Conservation (phyloP, 331 rosid species). For the Malus hybrid region DNA sequence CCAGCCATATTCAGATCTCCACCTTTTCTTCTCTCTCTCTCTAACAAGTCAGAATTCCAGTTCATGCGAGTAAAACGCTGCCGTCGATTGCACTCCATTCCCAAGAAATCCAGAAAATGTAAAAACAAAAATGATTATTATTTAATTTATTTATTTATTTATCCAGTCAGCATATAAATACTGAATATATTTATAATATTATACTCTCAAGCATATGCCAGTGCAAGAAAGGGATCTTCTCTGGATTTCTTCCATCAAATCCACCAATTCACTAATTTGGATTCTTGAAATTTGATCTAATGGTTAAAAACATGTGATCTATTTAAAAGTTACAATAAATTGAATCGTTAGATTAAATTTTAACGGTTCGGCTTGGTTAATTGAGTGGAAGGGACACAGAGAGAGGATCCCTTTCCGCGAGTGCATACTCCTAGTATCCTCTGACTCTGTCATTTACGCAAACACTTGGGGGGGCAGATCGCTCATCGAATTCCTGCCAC, state of each 20-base stretch:
- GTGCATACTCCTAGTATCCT: neutral
- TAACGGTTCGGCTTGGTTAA: no score
- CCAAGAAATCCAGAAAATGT: conserved; percentile 1
- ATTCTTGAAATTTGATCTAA: no score
- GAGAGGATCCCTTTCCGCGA: no score
- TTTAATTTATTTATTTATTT: neutral
- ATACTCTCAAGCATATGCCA: conserved; percentile 3
- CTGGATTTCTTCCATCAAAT: no score
- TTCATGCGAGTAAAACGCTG: conserved; percentile 35
- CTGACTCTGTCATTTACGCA: conserved; percentile 12
- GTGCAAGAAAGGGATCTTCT: no score
- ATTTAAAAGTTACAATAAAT: no score
- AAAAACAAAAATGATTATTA: neutral
- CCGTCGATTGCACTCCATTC: conserved; percentile 38
- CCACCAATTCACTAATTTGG: no score
- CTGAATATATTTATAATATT: neutral
- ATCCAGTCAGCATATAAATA: neutral
- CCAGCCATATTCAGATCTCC: neutral
- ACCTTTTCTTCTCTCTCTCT: neutral
- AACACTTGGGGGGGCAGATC: conserved; percentile 12
- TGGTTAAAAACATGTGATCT: no score
- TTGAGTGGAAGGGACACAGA: no score
- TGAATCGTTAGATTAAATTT: no score
- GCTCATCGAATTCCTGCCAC: conserved; percentile 2
- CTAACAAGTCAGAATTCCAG: conserved; percentile 20